Evolutionary conservation across 768 basidiomycete genomes (phyloP), one percentile per base, ranked within the genome.

Genomic region (Atractiella rhizophila): DNA sequence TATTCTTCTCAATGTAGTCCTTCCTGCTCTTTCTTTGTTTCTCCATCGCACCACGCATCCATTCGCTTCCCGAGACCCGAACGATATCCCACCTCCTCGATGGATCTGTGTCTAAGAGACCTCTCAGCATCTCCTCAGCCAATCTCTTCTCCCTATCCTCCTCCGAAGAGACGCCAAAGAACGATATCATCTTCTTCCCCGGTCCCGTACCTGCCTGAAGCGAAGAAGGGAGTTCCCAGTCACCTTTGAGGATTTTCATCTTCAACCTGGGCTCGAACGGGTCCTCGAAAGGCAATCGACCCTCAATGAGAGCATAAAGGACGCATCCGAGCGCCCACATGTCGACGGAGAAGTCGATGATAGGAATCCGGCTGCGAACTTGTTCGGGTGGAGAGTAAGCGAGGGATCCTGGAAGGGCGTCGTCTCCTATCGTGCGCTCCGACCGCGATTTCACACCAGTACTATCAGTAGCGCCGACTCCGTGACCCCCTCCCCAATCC

Each of bases 271-370:
- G 85, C 57, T 98, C 88, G 52, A 79, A 98, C 0, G 75, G 62
- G 58, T 98, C 88, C 26, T 56, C 61, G 56, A 94, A 94, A 0
- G 91, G 91, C 6, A 96, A 63, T n/a, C 65, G 63, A 3, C 83
- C 83, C 0, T 73, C 73, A 16, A 96, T 66, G 1, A 98, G 64
- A 7, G 75, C 72, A 54, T 83, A 80, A 2, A 98, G 70, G 47
- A 91, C 67, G 40, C 85, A 73, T 0, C 91, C 91, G 2, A 94
- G 62, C 0, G 91, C 85, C 91, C 91, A 98, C 23, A 96, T 73
- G 48, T 98, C 91, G 18, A 44, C 86, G 0, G 76, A 73, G 29
- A 74, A 73, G 52, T 36, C 28, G 3, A 43, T 21, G 42, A 51
- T 37, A 13, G 56, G 52, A 5, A 48, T 28, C 24, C 39, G 42